These are phyloP conservation scores for Cyberlindnera maclurae DNA, from an alignment of 805 yeast species.

Conservation along the genomic window DNA sequence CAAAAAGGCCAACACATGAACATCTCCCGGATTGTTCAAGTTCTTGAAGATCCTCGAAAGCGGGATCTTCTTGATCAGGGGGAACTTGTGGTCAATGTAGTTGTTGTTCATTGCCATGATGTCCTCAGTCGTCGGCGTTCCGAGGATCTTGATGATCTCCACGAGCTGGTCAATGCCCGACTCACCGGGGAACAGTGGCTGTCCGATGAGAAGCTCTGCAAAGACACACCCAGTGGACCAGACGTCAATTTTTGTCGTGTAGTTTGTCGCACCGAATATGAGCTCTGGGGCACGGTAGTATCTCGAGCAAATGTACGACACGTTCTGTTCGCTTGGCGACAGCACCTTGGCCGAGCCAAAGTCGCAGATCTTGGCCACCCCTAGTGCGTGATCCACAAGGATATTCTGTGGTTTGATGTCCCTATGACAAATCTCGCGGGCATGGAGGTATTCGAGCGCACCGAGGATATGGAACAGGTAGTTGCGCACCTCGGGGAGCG, in stretches of 20 bases:
- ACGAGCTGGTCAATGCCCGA: conserved; percentile 96
- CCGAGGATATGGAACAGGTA: conserved; percentile 75
- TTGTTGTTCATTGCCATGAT: conserved; percentile 93
- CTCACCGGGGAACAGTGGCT: conserved; percentile 96
- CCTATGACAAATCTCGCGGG: conserved; percentile 80
- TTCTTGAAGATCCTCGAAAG: conserved; percentile 58
- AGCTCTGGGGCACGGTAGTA: conserved; percentile 97
- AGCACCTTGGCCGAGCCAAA: conserved; percentile 93
- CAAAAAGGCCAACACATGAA: conserved; percentile 46
- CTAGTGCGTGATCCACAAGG: conserved; percentile 77
- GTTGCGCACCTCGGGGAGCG: conserved; percentile 78
- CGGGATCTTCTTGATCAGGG: conserved; percentile 76
- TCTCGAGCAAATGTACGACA: conserved; percentile 91
- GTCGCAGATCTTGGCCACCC: conserved; percentile 87
- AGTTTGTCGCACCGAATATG: conserved; percentile 94
- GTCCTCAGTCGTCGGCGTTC: conserved; percentile 91
- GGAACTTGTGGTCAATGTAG: conserved; percentile 95
- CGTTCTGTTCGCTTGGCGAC: conserved; percentile 88
- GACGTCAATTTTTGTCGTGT: conserved; percentile 92
- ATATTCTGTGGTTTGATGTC: conserved; percentile 90
- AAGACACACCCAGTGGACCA: conserved; percentile 99
- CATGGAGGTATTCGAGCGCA: conserved; percentile 72
- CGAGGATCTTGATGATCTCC: conserved; percentile 90
- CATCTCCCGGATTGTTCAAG: conserved; percentile 32
- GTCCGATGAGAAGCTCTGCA: conserved; percentile 94